Evolutionary conservation across 2,329 filamentous ascomycete species (phyloP).

Genomic region (Orbilia quercus): DNA sequence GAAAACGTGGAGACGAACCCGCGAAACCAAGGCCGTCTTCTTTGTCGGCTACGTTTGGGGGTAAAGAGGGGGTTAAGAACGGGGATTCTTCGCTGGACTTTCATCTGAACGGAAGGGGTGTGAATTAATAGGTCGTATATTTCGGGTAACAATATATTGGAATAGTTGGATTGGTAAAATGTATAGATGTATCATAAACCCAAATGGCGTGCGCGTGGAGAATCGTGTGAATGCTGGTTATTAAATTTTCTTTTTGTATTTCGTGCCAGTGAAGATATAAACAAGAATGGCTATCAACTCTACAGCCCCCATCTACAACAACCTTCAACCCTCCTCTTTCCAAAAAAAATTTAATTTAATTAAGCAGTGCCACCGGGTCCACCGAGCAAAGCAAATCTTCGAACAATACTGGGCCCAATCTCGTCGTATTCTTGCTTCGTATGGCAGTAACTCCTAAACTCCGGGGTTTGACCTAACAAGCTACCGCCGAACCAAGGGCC

Average conservation of each 20-base stretch:
- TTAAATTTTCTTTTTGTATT: constrained; percentile 24
- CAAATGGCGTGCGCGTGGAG: too few relatives aligned
- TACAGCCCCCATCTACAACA: constrained; percentile 2
- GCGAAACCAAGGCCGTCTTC: constrained; percentile 9
- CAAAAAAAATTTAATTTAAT: neutral
- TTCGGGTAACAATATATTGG: too few relatives aligned
- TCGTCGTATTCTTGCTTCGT: constrained; percentile 93
- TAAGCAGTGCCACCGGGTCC: constrained; percentile 71
- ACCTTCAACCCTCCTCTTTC: constrained; percentile 1
- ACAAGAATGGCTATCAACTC: constrained; percentile 25
- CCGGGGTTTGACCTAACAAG: constrained; percentile 93
- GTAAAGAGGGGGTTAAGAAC: neutral
- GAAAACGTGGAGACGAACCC: neutral
- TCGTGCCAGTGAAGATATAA: constrained; percentile 25
- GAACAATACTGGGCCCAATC: constrained; percentile 93
- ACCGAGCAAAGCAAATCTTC: constrained; percentile 91
- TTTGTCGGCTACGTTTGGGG: neutral
- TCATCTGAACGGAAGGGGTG: constrained; percentile 6
- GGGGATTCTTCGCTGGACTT: constrained; percentile 1
- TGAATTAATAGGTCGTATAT: neutral
- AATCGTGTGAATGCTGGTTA: too few relatives aligned
- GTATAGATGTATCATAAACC: too few relatives aligned
- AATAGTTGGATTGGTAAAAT: too few relatives aligned
- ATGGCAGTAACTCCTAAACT: constrained; percentile 99
- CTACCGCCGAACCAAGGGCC: constrained; percentile 99